Evolutionary conservation across 371 early-diverging fungal genomes (phyloP), one percentile per base, ranked within the genome.

Genomic region (Mucor plumbeus): DNA sequence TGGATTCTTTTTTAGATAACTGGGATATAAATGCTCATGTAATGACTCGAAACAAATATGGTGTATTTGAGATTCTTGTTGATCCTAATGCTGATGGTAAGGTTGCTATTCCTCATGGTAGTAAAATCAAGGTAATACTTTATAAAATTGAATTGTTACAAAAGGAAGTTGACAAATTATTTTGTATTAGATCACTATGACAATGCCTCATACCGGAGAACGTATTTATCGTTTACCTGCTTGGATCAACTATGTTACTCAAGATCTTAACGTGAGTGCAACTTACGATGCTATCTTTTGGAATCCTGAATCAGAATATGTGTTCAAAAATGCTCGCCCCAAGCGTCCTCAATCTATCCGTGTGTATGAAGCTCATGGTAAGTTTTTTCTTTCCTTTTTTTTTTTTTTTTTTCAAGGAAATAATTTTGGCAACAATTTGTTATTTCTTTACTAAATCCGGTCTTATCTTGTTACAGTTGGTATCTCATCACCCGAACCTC

Each of bases 311-410:
- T 62, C 87, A 35, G 69, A 78, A 50, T 94, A 95, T 74, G 67
- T 64, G 13, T 94, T 93, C 84, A 90, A 90, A 70, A 80, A 96
- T 82, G 76, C 83, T 62, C 62, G 79, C 9, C 94, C 94, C 15
- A 78, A 84, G 31, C 84, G 82, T 40, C 94, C 94, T 1, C 72
- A 70, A 41, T 74, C 79, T 7, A 79, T 95, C 43, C 86, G 92
- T 59, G 91, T 98, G 62, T 98, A 98, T 73, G 98, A 98, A 79
- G 93, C 97, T 7, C 98, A 98, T 73, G 87, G 87, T 87, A 79
- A 73, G 35, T 26, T 26, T n/a, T n/a, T n/a, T n/a, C n/a, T n/a
- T n/a, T n/a, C n/a, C n/a, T n/a, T n/a, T n/a, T n/a, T n/a, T n/a
- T n/a, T n/a, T n/a, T n/a, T n/a, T n/a, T n/a, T n/a, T n/a, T n/a